Evolutionary conservation across 2,329 filamentous ascomycete genomes (phyloP), one percentile per base, ranked within the genome.

Genomic region (Aspergillus novofumigatus): DNA sequence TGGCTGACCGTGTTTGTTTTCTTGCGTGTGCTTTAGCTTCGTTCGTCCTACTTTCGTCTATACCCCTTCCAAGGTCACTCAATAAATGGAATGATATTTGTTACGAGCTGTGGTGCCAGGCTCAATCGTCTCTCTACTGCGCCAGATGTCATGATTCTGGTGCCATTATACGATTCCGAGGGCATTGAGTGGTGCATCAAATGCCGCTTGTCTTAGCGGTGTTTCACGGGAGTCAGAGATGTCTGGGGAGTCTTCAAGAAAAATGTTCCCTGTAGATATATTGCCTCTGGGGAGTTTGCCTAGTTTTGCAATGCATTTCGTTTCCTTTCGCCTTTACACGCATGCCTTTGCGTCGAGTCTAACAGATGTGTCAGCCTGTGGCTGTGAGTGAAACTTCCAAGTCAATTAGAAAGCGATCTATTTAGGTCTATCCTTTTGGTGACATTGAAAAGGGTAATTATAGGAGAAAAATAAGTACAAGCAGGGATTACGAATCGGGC

Each of bases 1-100:
- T 51, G 7, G 41, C 51, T 51, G 10, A 35, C 8, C 17, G 25
- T 42, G n/a, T 26, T 26, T 71, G 23, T 53, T 26, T 17, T 25
- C 45, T 23, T 9, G 28, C 17, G 32, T 23, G 21, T 17, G 4
- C 54, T 23, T 26, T 14, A 92, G 90, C 75, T 93, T 90, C 71
- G 86, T 95, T 69, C 84, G 90, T 72, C 91, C 91, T 63, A 93
- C 90, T 23, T 92, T 86, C 75, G 86, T 87, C 49, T 83, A 88
- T 59, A 86, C 87, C 52, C 91, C 91, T n/a, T 74, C 78, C 65
- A 77, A 83, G 58, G 74, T 81, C 57, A 81, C 82, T 59, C 83
- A 88, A 77, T 87, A 84, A 70, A 64, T 54, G 38, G 55, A 54
- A 56, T 53, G 51, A 56, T 50, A 44, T 48, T 56, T 53, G 23